These are phyloP conservation scores for Boletus bicolor DNA, from an alignment of 768 basidiomycete species.

Conservation along the genomic window DNA sequence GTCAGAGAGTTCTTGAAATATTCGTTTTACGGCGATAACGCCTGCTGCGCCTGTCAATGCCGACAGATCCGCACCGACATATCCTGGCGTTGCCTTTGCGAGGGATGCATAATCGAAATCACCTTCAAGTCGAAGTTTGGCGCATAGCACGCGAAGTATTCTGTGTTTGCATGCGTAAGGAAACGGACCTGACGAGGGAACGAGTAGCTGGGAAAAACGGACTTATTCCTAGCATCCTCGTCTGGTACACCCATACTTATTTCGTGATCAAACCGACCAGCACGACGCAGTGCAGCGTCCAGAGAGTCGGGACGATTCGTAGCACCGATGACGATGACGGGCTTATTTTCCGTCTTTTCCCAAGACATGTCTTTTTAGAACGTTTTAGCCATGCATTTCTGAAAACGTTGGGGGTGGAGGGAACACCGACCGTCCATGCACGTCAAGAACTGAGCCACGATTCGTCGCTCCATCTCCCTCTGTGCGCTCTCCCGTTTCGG, in stretches of 20 bases:
- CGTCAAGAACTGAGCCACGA: slow-evolving; percentile 95
- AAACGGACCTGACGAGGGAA: neutral
- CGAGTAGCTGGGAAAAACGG: slow-evolving; percentile 23
- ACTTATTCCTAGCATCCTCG: slow-evolving; percentile 88
- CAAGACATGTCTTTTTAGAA: slow-evolving; percentile 83
- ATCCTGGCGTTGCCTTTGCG: slow-evolving; percentile 94
- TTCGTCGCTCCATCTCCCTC: slow-evolving; percentile 95
- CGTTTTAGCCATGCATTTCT: neutral
- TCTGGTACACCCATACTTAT: slow-evolving; percentile 98
- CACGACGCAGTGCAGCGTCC: slow-evolving; percentile 88
- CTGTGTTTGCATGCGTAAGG: slow-evolving; percentile 37
- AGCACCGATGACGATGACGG: slow-evolving; percentile 92
- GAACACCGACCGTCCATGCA: slow-evolving; percentile 89
- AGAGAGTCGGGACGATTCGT: slow-evolving; percentile 95
- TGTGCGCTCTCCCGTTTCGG: slow-evolving; percentile 98
- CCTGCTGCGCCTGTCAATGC: slow-evolving; percentile 92
- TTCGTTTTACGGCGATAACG: slow-evolving; percentile 93
- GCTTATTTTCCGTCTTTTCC: slow-evolving; percentile 91
- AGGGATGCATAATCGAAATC: slow-evolving; percentile 83
- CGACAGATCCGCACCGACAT: slow-evolving; percentile 92
- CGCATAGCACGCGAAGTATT: slow-evolving; percentile 82
- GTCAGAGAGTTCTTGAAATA: slow-evolving; percentile 78
- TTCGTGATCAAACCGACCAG: slow-evolving; percentile 96
- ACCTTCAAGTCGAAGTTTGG: slow-evolving; percentile 80
- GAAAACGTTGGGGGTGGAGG: neutral